Evolutionary conservation across 371 early-diverging fungal species (phyloP).

Genomic region (Cokeromyces recurvatus): DNA sequence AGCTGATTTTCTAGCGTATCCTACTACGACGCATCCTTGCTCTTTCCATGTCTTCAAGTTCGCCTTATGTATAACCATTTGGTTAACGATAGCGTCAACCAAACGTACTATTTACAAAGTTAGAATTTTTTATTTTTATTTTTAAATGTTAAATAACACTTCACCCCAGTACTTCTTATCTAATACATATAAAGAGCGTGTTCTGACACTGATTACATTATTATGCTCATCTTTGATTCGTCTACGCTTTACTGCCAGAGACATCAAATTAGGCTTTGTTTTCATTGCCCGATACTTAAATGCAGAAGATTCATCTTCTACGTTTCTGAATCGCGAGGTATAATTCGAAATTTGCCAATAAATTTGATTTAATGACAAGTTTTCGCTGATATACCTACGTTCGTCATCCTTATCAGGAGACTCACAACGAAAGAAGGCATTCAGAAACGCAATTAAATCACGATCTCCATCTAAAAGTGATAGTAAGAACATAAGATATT

Average conservation of each 20-base stretch:
- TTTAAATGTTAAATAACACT: not conserved
- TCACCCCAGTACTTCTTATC: slow-evolving; percentile 1
- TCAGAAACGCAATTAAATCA: slow-evolving; percentile 1
- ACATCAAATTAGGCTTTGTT: not conserved
- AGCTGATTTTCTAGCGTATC: not conserved
- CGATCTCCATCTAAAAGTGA: not conserved
- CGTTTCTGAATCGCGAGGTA: not conserved
- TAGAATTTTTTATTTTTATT: not conserved
- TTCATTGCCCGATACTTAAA: not conserved
- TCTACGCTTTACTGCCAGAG: not conserved
- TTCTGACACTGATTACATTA: not conserved
- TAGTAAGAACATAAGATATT: not conserved
- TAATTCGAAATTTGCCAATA: not conserved
- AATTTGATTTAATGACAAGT: not conserved
- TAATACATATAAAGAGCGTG: not conserved
- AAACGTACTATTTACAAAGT: not conserved
- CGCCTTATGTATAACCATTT: not conserved
- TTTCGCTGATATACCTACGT: not conserved
- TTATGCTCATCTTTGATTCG: too few relatives aligned
- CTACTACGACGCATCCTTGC: not conserved
- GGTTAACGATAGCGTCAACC: not conserved
- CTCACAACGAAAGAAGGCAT: not conserved
- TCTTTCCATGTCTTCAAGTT: not conserved
- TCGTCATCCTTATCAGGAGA: not conserved
- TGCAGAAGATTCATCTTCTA: slow-evolving; percentile 1